These are phyloP conservation scores for Suillus subluteus DNA, from an alignment of 768 basidiomycete genomes.

Conservation along the genomic window DNA sequence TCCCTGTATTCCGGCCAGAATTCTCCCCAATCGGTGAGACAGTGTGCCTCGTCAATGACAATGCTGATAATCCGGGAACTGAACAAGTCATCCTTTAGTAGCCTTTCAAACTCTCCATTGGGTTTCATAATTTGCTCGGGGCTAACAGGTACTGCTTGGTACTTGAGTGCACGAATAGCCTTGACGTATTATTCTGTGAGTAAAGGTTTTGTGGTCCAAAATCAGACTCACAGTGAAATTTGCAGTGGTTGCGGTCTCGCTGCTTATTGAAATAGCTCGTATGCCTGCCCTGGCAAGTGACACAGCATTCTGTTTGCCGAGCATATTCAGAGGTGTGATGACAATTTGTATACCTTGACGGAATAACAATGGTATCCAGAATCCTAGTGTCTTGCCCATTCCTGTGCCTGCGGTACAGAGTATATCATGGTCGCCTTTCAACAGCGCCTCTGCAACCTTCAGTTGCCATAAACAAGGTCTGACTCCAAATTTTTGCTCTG, in stretches of 20 bases:
- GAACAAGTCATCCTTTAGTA: constrained; percentile 20
- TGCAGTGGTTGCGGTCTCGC: constrained; percentile 18
- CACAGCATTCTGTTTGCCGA: constrained; percentile 25
- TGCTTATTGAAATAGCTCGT: constrained; percentile 22
- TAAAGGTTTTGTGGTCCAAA: background rate
- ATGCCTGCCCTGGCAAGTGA: constrained; percentile 19
- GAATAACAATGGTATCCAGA: constrained; percentile 37
- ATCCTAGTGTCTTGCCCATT: constrained; percentile 27
- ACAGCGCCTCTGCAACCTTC: constrained; percentile 20
- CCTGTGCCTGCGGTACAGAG: constrained; percentile 23
- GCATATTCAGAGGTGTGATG: constrained; percentile 30
- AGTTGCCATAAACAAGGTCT: constrained; percentile 29
- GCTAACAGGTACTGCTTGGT: constrained; percentile 11
- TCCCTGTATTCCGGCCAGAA: constrained; percentile 23
- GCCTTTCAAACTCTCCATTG: constrained; percentile 14
- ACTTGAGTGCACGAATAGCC: constrained; percentile 14
- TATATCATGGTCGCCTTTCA: constrained; percentile 27
- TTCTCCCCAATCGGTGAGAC: constrained; percentile 13
- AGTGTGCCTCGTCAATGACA: constrained; percentile 29
- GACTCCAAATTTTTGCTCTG: background rate
- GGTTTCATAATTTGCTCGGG: constrained; percentile 18
- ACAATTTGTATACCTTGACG: constrained; percentile 25
- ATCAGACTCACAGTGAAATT: constrained; percentile 15
- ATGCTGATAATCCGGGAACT: constrained; percentile 17
- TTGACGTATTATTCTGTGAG: background rate